Base-by-base conservation (phyloP, 208 protist species). In the Trypanosomatidae sp. region DNA sequence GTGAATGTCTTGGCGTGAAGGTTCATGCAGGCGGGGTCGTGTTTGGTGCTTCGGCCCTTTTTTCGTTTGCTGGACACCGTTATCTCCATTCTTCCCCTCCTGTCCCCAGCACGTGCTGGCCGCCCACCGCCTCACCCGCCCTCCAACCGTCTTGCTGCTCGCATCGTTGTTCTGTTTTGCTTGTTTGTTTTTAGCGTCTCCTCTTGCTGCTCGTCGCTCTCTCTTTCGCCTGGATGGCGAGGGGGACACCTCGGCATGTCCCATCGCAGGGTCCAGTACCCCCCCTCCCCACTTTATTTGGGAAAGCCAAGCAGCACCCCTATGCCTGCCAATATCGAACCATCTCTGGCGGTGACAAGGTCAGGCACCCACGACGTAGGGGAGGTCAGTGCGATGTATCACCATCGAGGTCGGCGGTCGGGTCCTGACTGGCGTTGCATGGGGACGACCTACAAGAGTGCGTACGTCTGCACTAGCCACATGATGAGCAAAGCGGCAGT, bases 91-190 rank as follows among this genome's bases (percentile, higher is more conserved):
- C 10, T 9, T 44, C 39, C 41, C 19, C 49, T 22, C 19, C 49
- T 53, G 36, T 39, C 36, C 36, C 36, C 36, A 39, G 36, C 36
- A 39, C 0, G 36, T 39, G 36, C 36, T 39, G 36, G 36, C 36
- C 19, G 49, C 49, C 19, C 49, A 17, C 6, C 19, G 12, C 52
- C n/a, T 10, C 52, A 9, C 25, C 25, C 52, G 2, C 52, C 12
- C 30, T 44, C 9, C 6, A 2, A 5, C 59, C 22, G 10, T 28
- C 30, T 28, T 12, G 22, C 60, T 10, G 60, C 22, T 10, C 55
- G 28, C 55, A 13, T 36, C n/a, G n/a, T 56, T 49, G 19, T 50
- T 22, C 71, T 70, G 13, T 62, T 69, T 53, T 15, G 33, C 62
- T 62, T 65, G 68, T 30, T 50, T 41, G 19, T 74, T 71, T 62